Base-by-base conservation (phyloP, 2,329 filamentous ascomycete species). In the Cladosporium velox region DNA sequence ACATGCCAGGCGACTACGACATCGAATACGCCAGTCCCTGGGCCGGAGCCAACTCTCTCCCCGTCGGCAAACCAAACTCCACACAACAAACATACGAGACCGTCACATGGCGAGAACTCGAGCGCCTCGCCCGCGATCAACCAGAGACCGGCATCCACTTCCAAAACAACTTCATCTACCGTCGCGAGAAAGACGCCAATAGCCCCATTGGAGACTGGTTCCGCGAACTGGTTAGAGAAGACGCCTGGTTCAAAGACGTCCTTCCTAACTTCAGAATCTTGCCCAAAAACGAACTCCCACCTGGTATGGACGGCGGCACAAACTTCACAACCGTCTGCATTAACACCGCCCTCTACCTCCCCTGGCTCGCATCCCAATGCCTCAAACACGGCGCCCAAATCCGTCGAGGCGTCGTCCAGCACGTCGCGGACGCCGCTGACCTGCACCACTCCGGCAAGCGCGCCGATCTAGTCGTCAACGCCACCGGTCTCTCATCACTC, bases 1-100 rank as follows among this genome's bases (percentile, higher is more conserved):
- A 96, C 76, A 95, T 97, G 90, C 93, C 93, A 0, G 93, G 93
- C 41, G 93, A 97, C 80, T 95, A 94, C 78, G 91, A 94, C 70
- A 90, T 93, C 71, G 90, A 96, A 82, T 97, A 97, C 77, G 89
- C 91, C 0, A 96, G 91, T 6, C 92, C 92, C 0, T 96, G 91
- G 90, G 92, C 92, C 3, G 92, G 92, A 15, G 92, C 92, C 68
- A 94, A 95, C 74, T 89, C 88, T 73, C 77, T 90, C 67, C 92
- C 90, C 21, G 63, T 65, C 30, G 63, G 69, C 47, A 79, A 78
- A 67, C 76, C 77, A 59, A 80, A 78, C 32, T 65, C 63, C 32
- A 35, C 47, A 26, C 32, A 79, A 21, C 75, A 79, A 61, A 72
- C 72, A 15, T 81, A 78, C 67, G 82, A 84, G 69, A 75, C 73